Evolutionary conservation across 371 early-diverging fungal species (phyloP).

Genomic region (Actinomortierella ambigua): DNA sequence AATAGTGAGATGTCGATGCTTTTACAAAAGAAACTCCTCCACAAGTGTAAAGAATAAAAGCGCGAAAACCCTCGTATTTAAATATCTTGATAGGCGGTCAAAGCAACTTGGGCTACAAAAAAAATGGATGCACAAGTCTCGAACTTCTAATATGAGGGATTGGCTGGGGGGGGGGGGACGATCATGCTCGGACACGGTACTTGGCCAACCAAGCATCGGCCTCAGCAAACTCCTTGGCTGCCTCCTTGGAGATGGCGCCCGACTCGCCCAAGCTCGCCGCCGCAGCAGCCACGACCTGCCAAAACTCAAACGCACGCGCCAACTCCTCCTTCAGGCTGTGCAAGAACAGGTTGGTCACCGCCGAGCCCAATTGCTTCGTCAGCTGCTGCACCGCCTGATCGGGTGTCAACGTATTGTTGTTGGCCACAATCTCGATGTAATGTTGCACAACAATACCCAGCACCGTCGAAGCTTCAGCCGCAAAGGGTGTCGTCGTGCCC

Average conservation of each 20-base stretch:
- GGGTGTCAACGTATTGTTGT: slow-evolving; percentile 8
- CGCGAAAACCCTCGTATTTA: too few species aligned
- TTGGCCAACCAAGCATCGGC: slow-evolving; percentile 25
- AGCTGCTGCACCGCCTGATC: slow-evolving; percentile 31
- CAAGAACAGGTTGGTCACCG: slow-evolving; percentile 20
- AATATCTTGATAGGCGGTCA: too few species aligned
- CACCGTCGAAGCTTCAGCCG: slow-evolving; percentile 38
- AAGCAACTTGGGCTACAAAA: too few species aligned
- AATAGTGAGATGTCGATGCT: too few species aligned
- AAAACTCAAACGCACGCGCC: slow-evolving; percentile 37
- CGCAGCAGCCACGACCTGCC: slow-evolving; percentile 28
- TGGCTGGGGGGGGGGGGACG: too few species aligned
- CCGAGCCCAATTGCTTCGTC: slow-evolving; percentile 30
- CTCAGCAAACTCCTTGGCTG: slow-evolving; percentile 31
- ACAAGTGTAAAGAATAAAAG: too few species aligned
- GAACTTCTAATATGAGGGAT: too few species aligned
- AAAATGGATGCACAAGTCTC: too few species aligned
- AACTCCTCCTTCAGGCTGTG: slow-evolving; percentile 34
- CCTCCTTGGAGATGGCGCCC: slow-evolving; percentile 26
- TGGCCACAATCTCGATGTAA: slow-evolving; percentile 21
- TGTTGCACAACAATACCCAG: slow-evolving; percentile 36
- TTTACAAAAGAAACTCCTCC: too few species aligned
- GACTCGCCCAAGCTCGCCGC: slow-evolving; percentile 24
- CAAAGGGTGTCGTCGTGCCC: slow-evolving; percentile 32
- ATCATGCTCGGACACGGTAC: too few species aligned